phyloP scores from a whole-genome alignment of 2,329 filamentous ascomycete genomes.

The Cercospora nicotianae region DNA sequence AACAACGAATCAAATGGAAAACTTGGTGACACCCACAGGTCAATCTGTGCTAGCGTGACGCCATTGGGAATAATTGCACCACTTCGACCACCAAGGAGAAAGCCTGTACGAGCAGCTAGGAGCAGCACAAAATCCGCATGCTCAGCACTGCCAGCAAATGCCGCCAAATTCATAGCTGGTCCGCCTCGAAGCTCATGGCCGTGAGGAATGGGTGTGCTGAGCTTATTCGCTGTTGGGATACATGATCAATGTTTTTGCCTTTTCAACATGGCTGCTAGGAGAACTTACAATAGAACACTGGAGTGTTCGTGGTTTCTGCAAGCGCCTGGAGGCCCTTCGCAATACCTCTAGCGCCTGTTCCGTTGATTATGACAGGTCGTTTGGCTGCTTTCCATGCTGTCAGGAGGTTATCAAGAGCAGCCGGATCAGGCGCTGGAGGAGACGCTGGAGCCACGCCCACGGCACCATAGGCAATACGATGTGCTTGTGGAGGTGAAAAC shows the following conservation, averaged over 20 bases:
- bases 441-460: constrained; percentile 40
- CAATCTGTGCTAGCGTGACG: constrained; percentile 46
- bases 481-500: constrained; percentile 44
- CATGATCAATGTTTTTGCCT: neutral
- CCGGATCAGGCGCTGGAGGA: constrained; percentile 41
- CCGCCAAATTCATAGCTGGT: constrained; percentile 39
- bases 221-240: constrained; percentile 35
- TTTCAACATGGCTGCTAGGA: neutral
- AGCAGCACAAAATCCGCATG: constrained; percentile 47
- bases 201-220: constrained; percentile 33
- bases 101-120: constrained; percentile 33
- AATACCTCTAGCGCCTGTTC: constrained; percentile 41
- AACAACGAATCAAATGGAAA: neutral
- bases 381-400: constrained; percentile 39
- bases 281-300: constrained; percentile 42
- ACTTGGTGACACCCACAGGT: constrained; percentile 28
- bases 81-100: constrained; percentile 22
- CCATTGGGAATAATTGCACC: constrained; percentile 39
- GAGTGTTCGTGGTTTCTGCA: constrained; percentile 40
- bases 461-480: constrained; percentile 45
- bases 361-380: constrained; percentile 46
- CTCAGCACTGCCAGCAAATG: constrained; percentile 35
- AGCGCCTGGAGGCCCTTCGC: constrained; percentile 37
- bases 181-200: constrained; percentile 41
- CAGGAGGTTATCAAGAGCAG: constrained; percentile 39